Base-by-base conservation (phyloP, 768 basidiomycete genomes). In the Lactarius psammicola region DNA sequence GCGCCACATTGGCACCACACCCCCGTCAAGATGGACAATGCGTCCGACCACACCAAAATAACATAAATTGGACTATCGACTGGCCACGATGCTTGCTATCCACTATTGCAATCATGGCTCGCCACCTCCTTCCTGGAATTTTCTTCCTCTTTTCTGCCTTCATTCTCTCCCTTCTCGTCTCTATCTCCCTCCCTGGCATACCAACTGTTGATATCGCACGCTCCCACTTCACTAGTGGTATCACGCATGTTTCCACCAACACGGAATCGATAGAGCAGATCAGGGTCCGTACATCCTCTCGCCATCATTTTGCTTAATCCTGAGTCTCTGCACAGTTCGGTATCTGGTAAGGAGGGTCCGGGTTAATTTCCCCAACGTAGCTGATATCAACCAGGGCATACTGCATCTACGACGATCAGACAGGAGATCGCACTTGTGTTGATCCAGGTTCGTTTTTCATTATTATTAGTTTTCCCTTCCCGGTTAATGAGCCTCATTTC, bases 111-210 rank as follows among this genome's bases (percentile, higher is more conserved):
- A 18, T 30, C 34, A 84, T 81, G 80, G 67, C 67, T 26, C 58
- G 78, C 26, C 81, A 85, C 67, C 87, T 86, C 72, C 78, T 90
- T 66, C 86, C 87, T 3, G 87, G 85, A 36, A 70, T 84, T 42
- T 74, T 85, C 69, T 80, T 85, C 69, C 76, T 90, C 60, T 78
- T 84, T 71, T 76, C 74, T 53, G 89, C 90, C 31, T 82, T 90
- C 64, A 80, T 87, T 2, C 82, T 92, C 67, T 83, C 82, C 69
- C 78, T 91, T 72, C 76, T 92, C 68, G 83, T 85, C 36, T 86
- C 89, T 15, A 80, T 92, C 57, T 92, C 90, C 18, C 77, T 91
- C 3, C 90, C 91, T 1, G 86, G 78, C 76, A 79, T 92, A 26
- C 79, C 86, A 23, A 84, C 81, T 0, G 77, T 91, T 69, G 90